Evolutionary conservation across 1,284 basidiomycete species (phyloP).

Genomic region (Athelia psychrophila): DNA sequence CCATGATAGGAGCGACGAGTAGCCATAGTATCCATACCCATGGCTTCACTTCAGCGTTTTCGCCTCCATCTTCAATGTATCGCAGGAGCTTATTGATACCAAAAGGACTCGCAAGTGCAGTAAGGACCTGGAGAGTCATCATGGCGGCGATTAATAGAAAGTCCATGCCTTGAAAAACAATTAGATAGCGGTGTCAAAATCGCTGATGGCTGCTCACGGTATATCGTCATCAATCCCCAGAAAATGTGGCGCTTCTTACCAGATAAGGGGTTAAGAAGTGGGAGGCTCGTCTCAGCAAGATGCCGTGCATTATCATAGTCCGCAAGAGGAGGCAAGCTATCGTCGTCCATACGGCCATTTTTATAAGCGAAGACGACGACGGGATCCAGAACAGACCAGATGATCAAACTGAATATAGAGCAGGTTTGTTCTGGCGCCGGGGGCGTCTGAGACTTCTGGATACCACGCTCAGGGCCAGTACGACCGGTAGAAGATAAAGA

Average conservation of each 20-base stretch:
- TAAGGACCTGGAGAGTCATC: not conserved
- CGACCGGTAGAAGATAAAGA: too few species aligned
- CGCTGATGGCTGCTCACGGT: not conserved
- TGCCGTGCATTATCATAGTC: not conserved
- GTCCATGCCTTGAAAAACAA: not conserved
- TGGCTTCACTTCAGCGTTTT: conserved; percentile 25
- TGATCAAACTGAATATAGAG: conserved; percentile 24
- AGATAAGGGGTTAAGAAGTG: not conserved
- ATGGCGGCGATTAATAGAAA: not conserved
- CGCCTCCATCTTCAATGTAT: conserved; percentile 30
- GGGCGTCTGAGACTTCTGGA: too few species aligned
- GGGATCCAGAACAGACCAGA: conserved; percentile 36
- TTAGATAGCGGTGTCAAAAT: not conserved
- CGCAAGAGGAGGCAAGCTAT: not conserved
- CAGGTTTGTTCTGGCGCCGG: too few species aligned
- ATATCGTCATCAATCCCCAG: not conserved
- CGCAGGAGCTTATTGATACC: conserved; percentile 4
- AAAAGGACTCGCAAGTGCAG: not conserved
- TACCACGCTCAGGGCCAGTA: too few species aligned
- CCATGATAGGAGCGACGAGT: conserved; percentile 30
- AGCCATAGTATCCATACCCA: conserved; percentile 36
- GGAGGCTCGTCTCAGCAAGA: not conserved
- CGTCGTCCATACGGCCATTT: not conserved
- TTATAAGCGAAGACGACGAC: conserved; percentile 24
- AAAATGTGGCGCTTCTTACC: not conserved